Evolutionary conservation across 345 rosid genomes (phyloP), one percentile per base, ranked within the genome.

Genomic region (Stellera chamaejasme): DNA sequence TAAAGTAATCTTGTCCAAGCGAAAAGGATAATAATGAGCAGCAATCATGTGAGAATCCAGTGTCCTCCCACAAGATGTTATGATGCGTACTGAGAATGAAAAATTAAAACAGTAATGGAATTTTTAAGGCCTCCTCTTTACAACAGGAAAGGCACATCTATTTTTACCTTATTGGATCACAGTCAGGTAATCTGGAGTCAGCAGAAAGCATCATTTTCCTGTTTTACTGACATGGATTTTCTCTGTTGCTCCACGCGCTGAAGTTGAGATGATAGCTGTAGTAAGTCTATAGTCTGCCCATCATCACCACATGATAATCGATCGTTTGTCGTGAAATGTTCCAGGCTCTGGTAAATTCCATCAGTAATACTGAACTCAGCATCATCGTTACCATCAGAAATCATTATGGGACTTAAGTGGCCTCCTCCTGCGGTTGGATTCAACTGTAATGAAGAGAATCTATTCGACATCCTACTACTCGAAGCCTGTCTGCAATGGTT

Each of bases 201-300:
- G 60, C 64, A 59, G 48, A 77, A 69, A 58, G 71, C 74, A 32
- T 72, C 76, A 61, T 67, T 72, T 68, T 75, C 88, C 27, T 71
- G 84, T 62, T 80, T 76, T 43, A 76, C 74, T 44, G 74, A 74
- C 73, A 62, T 58, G 43, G 73, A 78, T 59, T 67, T 83, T 70
- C 82, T 85, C 60, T 81, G 89, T 66, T 63, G 74, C 65, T 87
- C 94, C 28, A 90, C 87, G 53, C 75, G 77, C 56, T 77, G 84
- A 70, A 85, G 94, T 74, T 81, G 88, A 0, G 88, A 79, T 3
- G 96, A 85, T 15, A 91, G 65, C 41, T 79, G 91, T 27, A 78
- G 70, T 77, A 87, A 72, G 81, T 88, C 83, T 47, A 83, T 78
- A 0, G 89, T 84, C 3, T 81, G 47, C 41, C 66, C 79, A 49